Evolutionary conservation across 2,329 filamentous ascomycete species (phyloP), one percentile per base, ranked within the genome.

Genomic region (Aspergillus aculeatinus): DNA sequence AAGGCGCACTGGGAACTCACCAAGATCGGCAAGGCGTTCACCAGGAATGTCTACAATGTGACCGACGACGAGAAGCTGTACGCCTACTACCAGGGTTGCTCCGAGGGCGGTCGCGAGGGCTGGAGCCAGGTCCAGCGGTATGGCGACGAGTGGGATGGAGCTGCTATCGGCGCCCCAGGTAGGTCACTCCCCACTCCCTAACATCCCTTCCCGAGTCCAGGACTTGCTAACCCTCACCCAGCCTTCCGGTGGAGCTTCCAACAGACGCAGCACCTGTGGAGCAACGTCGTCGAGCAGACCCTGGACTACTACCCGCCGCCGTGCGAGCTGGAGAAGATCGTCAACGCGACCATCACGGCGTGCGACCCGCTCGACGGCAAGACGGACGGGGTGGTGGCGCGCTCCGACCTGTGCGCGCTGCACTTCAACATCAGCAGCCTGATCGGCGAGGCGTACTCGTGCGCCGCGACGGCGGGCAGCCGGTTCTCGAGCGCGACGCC

Each of bases 301-400:
- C 56, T 76, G 12, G 73, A 72, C 55, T 81, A 82, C 64, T 77
- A 74, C 59, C 78, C 80, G 1, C 73, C 77, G 1, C 72, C 58
- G 65, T 82, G 65, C 35, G 66, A 72, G 55, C 23, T 73, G 16
- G 61, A 60, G 21, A 71, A 72, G 63, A 72, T 73, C 51, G 76
- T 82, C 21, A 85, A 85, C 65, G 74, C 76, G 42, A 86, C 83
- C 4, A 84, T 86, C 51, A 72, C 74, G 1, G 79, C 79, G 35
- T 87, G 84, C 55, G 84, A 87, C 61, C 72, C 78, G 5, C 73
- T 87, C 6, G 84, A 87, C 58, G 84, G 85, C 5, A 76, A 76
- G 48, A 77, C 74, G 0, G 84, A 87, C 58, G 83, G 83, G 11
- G 81, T 86, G 3, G 76, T 87, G 47, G 73, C 79, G 5, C 76